phyloP scores from a whole-genome alignment of 225 moss, liverwort and hornwort genomes.

The Neckera pumila region DNA sequence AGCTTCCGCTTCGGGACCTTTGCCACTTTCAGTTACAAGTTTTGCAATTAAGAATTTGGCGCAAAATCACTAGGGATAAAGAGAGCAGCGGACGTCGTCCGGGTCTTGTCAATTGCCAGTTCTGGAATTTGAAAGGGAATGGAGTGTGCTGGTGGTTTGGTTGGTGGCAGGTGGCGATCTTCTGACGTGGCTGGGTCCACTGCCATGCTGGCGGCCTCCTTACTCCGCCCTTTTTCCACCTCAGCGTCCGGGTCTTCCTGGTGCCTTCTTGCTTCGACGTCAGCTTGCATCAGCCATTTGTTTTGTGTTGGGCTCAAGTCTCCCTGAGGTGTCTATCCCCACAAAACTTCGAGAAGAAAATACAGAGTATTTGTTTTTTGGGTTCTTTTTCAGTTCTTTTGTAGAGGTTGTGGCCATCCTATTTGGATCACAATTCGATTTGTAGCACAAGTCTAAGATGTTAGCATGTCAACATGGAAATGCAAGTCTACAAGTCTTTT shows the following conservation, averaged over 20 bases:
- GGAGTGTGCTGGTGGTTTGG: not conserved
- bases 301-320: not conserved
- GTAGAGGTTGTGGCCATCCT: too few species aligned
- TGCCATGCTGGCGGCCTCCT: constrained; percentile 1
- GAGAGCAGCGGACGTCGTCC: not conserved
- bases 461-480: too few species aligned
- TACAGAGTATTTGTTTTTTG: not conserved
- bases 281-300: not conserved
- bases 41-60: not conserved
- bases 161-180: not conserved
- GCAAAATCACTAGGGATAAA: not conserved
- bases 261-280: not conserved
- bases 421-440: too few species aligned
- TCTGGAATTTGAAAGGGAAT: not conserved
- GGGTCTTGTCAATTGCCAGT: not conserved
- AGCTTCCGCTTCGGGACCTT: not conserved
- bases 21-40: not conserved
- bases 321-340: too few species aligned
- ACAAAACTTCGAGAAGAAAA: not conserved
- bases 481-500: too few species aligned
- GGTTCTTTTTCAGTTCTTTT: too few species aligned
- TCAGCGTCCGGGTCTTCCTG: not conserved
- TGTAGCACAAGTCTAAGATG: too few species aligned
- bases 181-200: not conserved
- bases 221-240: constrained; percentile 8